Conservation (phyloP, 257 asterid genomes). For the Rehmannia glutinosa region DNA sequence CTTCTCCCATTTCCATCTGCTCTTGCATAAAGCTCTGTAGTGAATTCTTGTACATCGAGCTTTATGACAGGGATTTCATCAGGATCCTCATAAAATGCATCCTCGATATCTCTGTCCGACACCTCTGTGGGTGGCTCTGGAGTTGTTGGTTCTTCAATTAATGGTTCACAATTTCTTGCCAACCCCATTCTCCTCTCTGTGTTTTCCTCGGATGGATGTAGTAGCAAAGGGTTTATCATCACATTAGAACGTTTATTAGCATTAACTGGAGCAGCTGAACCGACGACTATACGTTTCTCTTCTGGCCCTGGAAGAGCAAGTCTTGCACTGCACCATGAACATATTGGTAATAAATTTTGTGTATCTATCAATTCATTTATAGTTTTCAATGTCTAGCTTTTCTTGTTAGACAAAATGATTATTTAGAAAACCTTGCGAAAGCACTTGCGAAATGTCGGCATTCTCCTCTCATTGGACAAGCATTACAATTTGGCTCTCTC, state of each 20-base stretch:
- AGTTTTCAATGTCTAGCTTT: constrained; percentile 15
- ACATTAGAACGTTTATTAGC: constrained; percentile 26
- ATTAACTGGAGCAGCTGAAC: constrained; percentile 24
- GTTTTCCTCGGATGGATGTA: constrained; percentile 45
- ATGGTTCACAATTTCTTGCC: constrained; percentile 50
- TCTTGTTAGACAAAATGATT: neutral
- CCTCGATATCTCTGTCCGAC: constrained; percentile 75
- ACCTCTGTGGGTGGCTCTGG: constrained; percentile 63
- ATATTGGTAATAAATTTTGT: constrained; percentile 14
- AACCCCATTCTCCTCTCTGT: constrained; percentile 24
- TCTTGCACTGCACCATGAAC: constrained; percentile 72
- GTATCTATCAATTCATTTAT: neutral
- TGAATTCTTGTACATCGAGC: constrained; percentile 66
- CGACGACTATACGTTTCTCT: constrained; percentile 37
- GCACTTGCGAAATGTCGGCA: constrained; percentile 99
- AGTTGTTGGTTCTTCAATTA: constrained; percentile 72
- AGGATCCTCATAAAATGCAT: constrained; percentile 71
- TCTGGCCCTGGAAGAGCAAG: constrained; percentile 87
- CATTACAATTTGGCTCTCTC: constrained; percentile 92
- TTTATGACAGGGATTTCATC: constrained; percentile 86
- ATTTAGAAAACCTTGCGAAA: constrained; percentile 69
- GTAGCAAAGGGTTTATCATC: constrained; percentile 35
- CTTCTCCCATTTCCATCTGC: constrained; percentile 55
- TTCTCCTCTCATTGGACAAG: constrained; percentile 90
- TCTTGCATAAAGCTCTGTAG: constrained; percentile 61